Base-by-base conservation (phyloP, 1,284 basidiomycete genomes). In the Cystobasidium slooffiae region DNA sequence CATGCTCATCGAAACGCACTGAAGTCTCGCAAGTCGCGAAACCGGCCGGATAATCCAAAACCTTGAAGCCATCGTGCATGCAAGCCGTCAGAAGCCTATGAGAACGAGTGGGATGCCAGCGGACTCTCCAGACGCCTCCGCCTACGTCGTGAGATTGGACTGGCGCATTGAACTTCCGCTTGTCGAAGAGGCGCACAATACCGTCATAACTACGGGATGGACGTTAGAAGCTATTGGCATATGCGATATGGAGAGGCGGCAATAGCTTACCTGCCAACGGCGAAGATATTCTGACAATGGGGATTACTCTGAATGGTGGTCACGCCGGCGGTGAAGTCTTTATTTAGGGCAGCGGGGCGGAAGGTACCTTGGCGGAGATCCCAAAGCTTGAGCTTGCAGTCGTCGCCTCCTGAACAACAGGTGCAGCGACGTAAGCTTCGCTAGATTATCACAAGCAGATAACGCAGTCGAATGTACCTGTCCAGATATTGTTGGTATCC, bases 11-110 rank as follows among this genome's bases (percentile, higher is more conserved):
- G 79, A 93, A 94, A 16, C 88, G 86, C 74, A 85, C 87, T 1
- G 86, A 78, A 53, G 90, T 82, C 46, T 84, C 80, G 72, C 66
- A 64, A 76, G 72, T 67, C 31, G 73, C 75, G 12, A 79, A 77
- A 24, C 31, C 12, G 41, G 75, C 63, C 6, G 70, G 82, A 75
- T 91, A 87, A 0, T 82, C 84, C 44, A 94, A 82, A 7, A 95
- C 85, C 79, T 95, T 96, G 86, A 94, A 96, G 0, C 97, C 96
- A 76, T 93, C 94, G 80, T 97, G 95, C 97, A 99, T 99, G 81
- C 92, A 93, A 0, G 94, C 97, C 10, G 94, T 88, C 39, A 98
- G 86, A 0, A 99, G 84, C 78, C 94, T 90, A 31, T 86, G 80
- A 3, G 80, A 76, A 0, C 85, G 76, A 0, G 85, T 86, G 0